Percentiles rank a stretch among this genome's conserved stretches.
These are phyloP conservation scores for Marchantia polymorpha DNA, from an alignment of 225 moss, liverwort and hornwort genomes.

Conservation along the genomic window DNA sequence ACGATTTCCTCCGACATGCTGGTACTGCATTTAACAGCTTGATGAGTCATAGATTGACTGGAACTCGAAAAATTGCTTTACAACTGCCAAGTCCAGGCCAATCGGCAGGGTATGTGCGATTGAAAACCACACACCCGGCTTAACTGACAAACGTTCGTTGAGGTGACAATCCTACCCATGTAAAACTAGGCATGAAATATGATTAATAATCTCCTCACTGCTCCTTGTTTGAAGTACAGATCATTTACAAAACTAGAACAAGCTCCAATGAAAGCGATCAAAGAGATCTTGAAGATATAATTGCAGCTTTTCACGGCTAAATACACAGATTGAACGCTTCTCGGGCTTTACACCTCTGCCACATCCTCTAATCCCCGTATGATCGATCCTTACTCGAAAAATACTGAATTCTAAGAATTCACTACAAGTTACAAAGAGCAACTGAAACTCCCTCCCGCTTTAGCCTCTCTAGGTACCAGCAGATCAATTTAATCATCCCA, in stretches of 20 bases:
- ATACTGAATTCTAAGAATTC: conserved; percentile 37
- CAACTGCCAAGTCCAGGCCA: background rate
- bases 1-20: background rate
- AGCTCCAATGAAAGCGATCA: conserved; percentile 23
- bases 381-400: conserved; percentile 24
- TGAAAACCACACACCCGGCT: conserved; percentile 1
- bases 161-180: conserved; percentile 8
- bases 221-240: conserved; percentile 4
- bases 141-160: background rate
- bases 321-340: conserved; percentile 23
- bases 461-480: background rate
- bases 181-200: background rate
- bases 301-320: conserved; percentile 31
- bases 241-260: conserved; percentile 19
- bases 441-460: conserved; percentile 5
- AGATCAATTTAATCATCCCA: conserved; percentile 76
- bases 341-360: conserved; percentile 14
- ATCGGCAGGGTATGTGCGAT: background rate
- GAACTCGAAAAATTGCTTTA: background rate
- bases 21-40: background rate
- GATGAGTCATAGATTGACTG: background rate
- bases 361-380: conserved; percentile 24
- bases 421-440: conserved; percentile 32
- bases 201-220: background rate
- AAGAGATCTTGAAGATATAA: conserved; percentile 16